Base-by-base conservation (phyloP, 345 rosid genomes). In the Salix brachista region DNA sequence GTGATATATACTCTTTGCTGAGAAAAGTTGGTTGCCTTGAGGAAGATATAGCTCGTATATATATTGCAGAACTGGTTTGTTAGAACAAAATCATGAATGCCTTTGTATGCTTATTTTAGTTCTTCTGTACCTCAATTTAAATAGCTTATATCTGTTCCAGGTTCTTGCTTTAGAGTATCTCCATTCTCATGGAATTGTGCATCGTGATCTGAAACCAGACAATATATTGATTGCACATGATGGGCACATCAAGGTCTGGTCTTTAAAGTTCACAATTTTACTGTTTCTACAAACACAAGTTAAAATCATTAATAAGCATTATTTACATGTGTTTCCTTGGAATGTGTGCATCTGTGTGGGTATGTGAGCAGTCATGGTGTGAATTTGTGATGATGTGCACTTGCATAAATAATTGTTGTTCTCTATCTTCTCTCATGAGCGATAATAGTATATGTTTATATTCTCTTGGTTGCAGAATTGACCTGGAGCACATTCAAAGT, bases 161-260 rank as follows among this genome's bases (percentile, higher is more conserved):
- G 97, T 92, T 86, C 97, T 92, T 82, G 97, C 94, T 81, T 82
- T 92, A 80, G 97, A 92, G 78, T 89, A 92, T 78, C 90, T 92
- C 62, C 97, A 90, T 81, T 90, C 97, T 77, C 84, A 79, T 64
- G 88, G 91, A 64, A 88, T 90, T 81, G 94, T 92, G 70, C 97
- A 92, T 80, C 92, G 97, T 76, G 97, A 92, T 83, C 70, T 92
- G 73, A 92, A 92, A 79, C 97, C 97, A 28, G 97, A 92, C 86
- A 92, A 92, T 80, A 84, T 92, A 76, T 81, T 92, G 77, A 90
- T 92, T 75, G 97, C 91, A 30, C 89, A 92, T 74, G 91, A 92
- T 83, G 97, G 97, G 48, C 97, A 92, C 84, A 84, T 89, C 78
- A 90, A 92, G 97, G 97, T 92, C 78, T 79, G 93, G 80, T 77